Conservation (phyloP, 164 flowering plant species). For the Tinospora cordifolia region DNA sequence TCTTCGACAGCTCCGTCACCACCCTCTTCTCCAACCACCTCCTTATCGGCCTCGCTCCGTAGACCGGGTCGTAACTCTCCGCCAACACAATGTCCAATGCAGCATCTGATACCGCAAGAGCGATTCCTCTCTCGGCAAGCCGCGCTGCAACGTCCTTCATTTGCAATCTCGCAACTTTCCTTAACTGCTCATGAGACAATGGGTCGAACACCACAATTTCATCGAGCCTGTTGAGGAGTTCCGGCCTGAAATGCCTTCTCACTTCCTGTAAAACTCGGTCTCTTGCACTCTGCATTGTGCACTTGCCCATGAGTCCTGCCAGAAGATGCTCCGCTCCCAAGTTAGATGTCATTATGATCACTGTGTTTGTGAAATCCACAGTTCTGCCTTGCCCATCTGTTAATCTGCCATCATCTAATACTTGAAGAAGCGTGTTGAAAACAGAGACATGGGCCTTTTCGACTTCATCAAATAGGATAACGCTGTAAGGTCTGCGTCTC, state of each 20-base stretch:
- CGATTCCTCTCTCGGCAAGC: conserved; percentile 69
- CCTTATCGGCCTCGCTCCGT: conserved; percentile 78
- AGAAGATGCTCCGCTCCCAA: conserved; percentile 86
- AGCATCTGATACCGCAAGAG: conserved; percentile 60
- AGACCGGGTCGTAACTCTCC: conserved; percentile 41
- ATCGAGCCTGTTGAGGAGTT: conserved; percentile 59
- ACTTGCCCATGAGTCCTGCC: conserved; percentile 51
- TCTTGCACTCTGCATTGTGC: conserved; percentile 57
- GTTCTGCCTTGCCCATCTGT: conserved; percentile 96
- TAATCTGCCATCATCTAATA: conserved; percentile 85
- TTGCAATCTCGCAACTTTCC: conserved; percentile 58
- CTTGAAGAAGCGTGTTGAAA: conserved; percentile 83
- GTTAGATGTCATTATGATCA: conserved; percentile 91
- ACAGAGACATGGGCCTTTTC: conserved; percentile 81
- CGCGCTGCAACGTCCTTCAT: conserved; percentile 68
- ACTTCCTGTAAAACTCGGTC: conserved; percentile 59
- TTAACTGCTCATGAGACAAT: conserved; percentile 59
- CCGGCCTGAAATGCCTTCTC: conserved; percentile 57
- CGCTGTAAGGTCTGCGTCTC: conserved; percentile 78
- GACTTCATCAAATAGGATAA: conserved; percentile 78
- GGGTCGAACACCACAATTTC: conserved; percentile 81
- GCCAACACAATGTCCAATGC: conserved; percentile 58
- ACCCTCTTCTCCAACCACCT: conserved; percentile 79
- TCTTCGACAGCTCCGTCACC: conserved; percentile 68
- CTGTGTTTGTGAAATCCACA: conserved; percentile 77